Evolutionary conservation across 495 filamentous ascomycete species (phyloP).

Genomic region (Xylaria scruposa): DNA sequence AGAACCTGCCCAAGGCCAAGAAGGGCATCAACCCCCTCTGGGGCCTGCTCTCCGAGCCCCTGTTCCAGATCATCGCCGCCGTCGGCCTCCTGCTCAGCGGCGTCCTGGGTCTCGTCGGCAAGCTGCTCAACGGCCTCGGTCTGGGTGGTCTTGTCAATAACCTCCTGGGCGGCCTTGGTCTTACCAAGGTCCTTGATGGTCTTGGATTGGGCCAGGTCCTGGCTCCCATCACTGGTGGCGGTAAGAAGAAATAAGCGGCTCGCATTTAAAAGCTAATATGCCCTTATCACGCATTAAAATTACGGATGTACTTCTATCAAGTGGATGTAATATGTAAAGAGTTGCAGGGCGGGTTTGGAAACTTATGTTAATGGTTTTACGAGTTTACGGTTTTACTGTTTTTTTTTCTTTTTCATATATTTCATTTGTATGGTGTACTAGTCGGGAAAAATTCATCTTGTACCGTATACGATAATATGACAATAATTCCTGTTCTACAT

Average conservation of each 20-base stretch:
- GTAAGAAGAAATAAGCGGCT: constrained; percentile 44
- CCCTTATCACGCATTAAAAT: neutral
- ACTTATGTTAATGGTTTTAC: constrained; percentile 7
- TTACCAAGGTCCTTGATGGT: constrained; percentile 76
- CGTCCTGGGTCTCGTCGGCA: constrained; percentile 82
- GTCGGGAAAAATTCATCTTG: neutral
- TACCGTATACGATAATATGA: neutral
- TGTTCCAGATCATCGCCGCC: constrained; percentile 92
- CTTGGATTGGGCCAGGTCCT: constrained; percentile 71
- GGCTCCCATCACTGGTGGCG: constrained; percentile 58
- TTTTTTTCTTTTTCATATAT: constrained; percentile 5
- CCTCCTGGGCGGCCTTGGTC: constrained; percentile 78
- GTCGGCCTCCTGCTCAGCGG: constrained; percentile 85
- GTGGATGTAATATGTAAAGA: constrained; percentile 1
- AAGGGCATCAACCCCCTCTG: constrained; percentile 91
- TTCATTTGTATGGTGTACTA: neutral
- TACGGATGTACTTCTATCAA: constrained; percentile 7
- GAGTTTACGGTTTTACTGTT: neutral
- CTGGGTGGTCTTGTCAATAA: constrained; percentile 81
- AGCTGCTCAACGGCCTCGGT: constrained; percentile 77
- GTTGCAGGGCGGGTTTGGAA: neutral
- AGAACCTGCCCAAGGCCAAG: constrained; percentile 92
- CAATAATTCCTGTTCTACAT: neutral
- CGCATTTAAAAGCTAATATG: neutral
- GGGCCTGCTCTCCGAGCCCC: constrained; percentile 79